Conservation (phyloP, 2,329 filamentous ascomycete species). For the Fusarium sp. region DNA sequence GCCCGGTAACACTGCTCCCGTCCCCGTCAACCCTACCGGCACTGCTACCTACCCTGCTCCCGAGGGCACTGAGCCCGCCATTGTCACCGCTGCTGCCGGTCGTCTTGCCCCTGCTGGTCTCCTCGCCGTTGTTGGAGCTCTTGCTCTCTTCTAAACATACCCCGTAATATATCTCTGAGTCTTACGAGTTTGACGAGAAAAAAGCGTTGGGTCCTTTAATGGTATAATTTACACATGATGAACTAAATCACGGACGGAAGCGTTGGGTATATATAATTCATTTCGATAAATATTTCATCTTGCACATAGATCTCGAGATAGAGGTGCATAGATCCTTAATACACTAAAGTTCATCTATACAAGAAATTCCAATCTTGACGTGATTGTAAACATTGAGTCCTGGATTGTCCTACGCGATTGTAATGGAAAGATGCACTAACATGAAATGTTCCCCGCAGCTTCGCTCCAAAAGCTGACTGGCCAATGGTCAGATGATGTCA, state of each 20-base stretch:
- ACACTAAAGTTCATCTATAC: conserved; percentile 26
- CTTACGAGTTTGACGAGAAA: conserved; percentile 9
- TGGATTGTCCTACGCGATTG: no score
- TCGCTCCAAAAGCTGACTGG: no score
- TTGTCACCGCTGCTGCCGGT: conserved; percentile 70
- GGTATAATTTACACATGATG: conserved; percentile 33
- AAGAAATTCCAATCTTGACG: no score
- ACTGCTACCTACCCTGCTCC: conserved; percentile 13
- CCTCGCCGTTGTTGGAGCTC: conserved; percentile 72
- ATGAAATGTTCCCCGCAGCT: no score
- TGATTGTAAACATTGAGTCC: no score
- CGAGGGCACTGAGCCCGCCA: conserved; percentile 68
- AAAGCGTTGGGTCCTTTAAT: conserved; percentile 33
- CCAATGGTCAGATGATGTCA: no score
- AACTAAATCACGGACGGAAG: conserved; percentile 34
- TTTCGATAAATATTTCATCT: conserved; percentile 26
- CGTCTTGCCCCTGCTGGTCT: conserved; percentile 54
- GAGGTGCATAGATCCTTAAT: conserved; percentile 42
- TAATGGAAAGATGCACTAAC: no score
- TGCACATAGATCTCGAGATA: conserved; percentile 37
- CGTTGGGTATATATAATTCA: conserved; percentile 44
- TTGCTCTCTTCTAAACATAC: conserved; percentile 69
- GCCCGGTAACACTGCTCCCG: conserved; percentile 34
- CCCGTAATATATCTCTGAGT: conserved; percentile 14
- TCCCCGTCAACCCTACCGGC: conserved; percentile 38